A percentile compares a stretch with the other conserved stretches of the same genome.
Conservation (phyloP, 176 grass and related monocot genomes). For the Alloteropsis semialata region DNA sequence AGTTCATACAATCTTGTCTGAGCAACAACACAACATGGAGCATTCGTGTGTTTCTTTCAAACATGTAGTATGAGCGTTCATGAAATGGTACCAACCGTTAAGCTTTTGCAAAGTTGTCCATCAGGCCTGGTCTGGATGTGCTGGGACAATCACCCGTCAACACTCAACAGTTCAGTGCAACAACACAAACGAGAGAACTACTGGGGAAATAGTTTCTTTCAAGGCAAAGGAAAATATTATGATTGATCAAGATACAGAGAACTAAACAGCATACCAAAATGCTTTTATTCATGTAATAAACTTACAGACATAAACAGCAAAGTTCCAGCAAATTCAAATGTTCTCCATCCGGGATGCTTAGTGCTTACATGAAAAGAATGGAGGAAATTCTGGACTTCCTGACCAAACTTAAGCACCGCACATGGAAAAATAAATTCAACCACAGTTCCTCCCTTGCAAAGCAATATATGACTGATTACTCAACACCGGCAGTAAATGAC, state of each 20-base stretch:
- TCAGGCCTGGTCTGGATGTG: background rate
- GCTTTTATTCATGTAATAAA: slow-evolving; percentile 40
- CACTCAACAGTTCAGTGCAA: background rate
- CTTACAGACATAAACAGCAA: background rate
- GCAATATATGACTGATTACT: background rate
- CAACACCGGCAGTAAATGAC: background rate
- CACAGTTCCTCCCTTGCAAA: slow-evolving; percentile 16
- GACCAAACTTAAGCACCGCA: background rate
- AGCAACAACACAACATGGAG: background rate
- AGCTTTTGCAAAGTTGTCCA: background rate
- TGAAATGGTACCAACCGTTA: background rate
- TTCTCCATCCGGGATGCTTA: slow-evolving; percentile 21
- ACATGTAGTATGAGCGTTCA: background rate
- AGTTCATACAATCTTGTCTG: background rate
- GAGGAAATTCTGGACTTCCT: background rate
- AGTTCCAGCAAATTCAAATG: slow-evolving; percentile 4
- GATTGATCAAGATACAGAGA: background rate
- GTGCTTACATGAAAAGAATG: background rate
- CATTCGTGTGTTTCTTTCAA: background rate
- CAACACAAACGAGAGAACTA: background rate
- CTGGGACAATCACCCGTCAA: background rate
- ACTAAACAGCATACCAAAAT: background rate
- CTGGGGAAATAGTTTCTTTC: background rate
- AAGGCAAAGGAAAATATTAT: background rate
- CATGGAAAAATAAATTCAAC: slow-evolving; percentile 9